Evolutionary conservation across 2,329 filamentous ascomycete genomes (phyloP).

Genomic region (Phoma sp.): DNA sequence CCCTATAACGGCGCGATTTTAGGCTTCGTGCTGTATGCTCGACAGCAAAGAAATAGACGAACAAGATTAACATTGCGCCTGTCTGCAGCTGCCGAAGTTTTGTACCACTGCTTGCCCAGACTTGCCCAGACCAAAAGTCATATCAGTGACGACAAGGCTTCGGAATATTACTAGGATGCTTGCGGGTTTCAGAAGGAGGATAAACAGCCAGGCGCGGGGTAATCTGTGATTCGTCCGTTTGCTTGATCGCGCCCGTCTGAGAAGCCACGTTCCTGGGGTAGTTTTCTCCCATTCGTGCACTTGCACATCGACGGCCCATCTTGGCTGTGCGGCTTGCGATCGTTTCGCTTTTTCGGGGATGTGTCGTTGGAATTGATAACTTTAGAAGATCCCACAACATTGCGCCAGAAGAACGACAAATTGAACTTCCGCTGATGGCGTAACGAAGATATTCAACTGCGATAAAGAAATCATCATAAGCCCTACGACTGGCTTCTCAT

Average conservation of each 20-base stretch:
- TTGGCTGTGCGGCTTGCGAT: constrained; percentile 7
- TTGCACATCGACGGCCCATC: constrained; percentile 5
- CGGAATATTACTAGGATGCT: not conserved
- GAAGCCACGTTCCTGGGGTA: constrained; percentile 2
- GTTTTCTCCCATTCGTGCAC: constrained; percentile 5
- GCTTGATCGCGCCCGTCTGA: constrained; percentile 1
- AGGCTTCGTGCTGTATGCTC: not conserved
- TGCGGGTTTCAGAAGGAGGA: not conserved
- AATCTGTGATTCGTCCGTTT: constrained; percentile 3
- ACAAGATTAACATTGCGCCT: not conserved
- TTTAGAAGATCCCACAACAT: constrained; percentile 26
- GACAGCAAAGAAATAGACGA: not conserved
- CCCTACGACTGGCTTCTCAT: no score
- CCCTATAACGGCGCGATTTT: not conserved
- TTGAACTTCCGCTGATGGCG: no score
- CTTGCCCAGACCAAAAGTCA: constrained; percentile 1
- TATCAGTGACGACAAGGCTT: constrained; percentile 2
- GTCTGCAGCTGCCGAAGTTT: constrained; percentile 2
- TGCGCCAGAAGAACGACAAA: not conserved
- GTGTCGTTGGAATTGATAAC: constrained; percentile 45
- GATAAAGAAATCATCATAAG: no score
- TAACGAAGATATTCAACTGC: no score
- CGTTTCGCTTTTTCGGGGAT: not conserved
- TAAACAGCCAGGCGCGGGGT: constrained; percentile 8
- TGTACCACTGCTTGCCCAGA: constrained; percentile 8